Evolutionary conservation across 2,329 filamentous ascomycete species (phyloP).

Genomic region (Macrophomina pseudophaseolina): DNA sequence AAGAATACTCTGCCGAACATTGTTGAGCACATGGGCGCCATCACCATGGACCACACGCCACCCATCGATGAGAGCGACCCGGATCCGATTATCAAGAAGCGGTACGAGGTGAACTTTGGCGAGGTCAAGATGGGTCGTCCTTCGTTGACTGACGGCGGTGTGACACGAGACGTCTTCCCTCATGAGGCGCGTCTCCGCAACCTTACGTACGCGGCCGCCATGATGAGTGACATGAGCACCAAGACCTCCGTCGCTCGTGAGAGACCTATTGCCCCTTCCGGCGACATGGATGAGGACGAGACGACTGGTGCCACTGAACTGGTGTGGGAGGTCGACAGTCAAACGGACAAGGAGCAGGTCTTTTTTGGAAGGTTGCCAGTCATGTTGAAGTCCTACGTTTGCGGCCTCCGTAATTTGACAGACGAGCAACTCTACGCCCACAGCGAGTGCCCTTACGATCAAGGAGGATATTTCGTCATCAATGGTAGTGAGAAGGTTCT

Average conservation of each 20-base stretch:
- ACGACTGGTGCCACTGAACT: conserved; percentile 44
- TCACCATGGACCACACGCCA: conserved; percentile 92
- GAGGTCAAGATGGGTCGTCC: conserved; percentile 87
- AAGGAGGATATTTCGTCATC: conserved; percentile 98
- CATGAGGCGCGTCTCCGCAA: conserved; percentile 97
- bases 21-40: conserved; percentile 86
- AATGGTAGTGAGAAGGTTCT: conserved; percentile 98
- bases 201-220: conserved; percentile 89
- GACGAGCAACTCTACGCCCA: conserved; percentile 88
- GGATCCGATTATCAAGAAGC: conserved; percentile 80
- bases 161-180: conserved; percentile 81
- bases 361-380: conserved; percentile 96
- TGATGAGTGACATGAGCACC: conserved; percentile 88
- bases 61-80: conserved; percentile 73
- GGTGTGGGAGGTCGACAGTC: conserved; percentile 57
- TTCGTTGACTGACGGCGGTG: conserved; percentile 88
- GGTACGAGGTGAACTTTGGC: conserved; percentile 95
- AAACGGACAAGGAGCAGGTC: conserved; percentile 63
- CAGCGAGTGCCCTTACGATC: conserved; percentile 97
- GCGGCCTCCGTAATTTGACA: conserved; percentile 80
- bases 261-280: conserved; percentile 63
- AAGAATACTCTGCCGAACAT: conserved; percentile 93
- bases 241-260: conserved; percentile 84
- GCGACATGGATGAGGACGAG: conserved; percentile 69
- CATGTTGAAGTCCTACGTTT: conserved; percentile 98